These are phyloP conservation scores for Boeremia exigua DNA, from an alignment of 2,329 filamentous ascomycete species.

Conservation along the genomic window DNA sequence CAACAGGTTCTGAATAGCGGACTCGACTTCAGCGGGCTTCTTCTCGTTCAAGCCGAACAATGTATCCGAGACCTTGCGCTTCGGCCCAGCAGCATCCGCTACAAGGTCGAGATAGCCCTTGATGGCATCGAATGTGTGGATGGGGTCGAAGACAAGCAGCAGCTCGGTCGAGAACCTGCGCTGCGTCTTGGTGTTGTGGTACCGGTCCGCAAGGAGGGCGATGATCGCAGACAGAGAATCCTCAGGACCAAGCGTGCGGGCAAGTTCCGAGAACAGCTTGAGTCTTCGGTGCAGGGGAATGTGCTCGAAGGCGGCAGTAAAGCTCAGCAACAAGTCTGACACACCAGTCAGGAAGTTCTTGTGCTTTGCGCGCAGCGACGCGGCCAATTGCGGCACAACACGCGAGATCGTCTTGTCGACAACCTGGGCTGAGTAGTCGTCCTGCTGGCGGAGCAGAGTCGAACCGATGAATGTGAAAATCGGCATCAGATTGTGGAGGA, in stretches of 20 bases:
- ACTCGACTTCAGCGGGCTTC: constrained; percentile 44
- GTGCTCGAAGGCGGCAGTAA: constrained; percentile 95
- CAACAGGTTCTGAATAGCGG: constrained; percentile 47
- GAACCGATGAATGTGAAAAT: constrained; percentile 98
- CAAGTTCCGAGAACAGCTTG: constrained; percentile 81
- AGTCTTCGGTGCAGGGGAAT: constrained; percentile 86
- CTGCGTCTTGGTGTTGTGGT: constrained; percentile 76
- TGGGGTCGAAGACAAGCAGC: constrained; percentile 72
- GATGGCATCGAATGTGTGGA: constrained; percentile 76
- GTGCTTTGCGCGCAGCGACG: constrained; percentile 78
- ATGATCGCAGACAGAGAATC: constrained; percentile 89
- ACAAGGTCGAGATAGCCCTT: constrained; percentile 78
- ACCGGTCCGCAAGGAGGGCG: constrained; percentile 89
- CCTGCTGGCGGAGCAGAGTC: constrained; percentile 87
- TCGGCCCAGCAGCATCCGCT: constrained; percentile 75
- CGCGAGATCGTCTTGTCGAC: constrained; percentile 93
- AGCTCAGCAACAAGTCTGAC: constrained; percentile 90
- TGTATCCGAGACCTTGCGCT: constrained; percentile 73
- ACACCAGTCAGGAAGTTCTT: constrained; percentile 81
- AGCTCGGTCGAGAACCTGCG: constrained; percentile 78
- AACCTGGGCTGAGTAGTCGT: constrained; percentile 96
- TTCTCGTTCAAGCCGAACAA: constrained; percentile 69
- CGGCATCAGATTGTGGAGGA: constrained; percentile 97
- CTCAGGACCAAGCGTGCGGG: constrained; percentile 81
- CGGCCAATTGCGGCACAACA: constrained; percentile 89